phyloP scores from a whole-genome alignment of 805 yeast genomes.

The Torulaspora maleeae region DNA sequence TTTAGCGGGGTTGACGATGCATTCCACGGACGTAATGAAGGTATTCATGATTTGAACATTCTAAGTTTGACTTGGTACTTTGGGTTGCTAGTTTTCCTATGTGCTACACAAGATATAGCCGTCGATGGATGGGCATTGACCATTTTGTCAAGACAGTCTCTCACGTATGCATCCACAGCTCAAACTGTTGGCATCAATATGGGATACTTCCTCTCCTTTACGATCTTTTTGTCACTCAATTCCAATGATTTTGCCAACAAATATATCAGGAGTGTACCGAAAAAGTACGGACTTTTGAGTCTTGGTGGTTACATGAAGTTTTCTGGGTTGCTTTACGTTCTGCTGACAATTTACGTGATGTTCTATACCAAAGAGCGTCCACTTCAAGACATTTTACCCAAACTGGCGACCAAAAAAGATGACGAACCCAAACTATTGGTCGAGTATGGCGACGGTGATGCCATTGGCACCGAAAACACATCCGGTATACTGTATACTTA shows the following conservation, averaged over 20 bases:
- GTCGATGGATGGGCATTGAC: constrained; percentile 99
- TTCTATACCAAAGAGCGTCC: constrained; percentile 71
- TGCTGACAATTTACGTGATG: constrained; percentile 58
- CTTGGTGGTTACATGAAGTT: constrained; percentile 70
- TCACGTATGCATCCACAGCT: constrained; percentile 93
- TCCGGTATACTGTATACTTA: constrained; percentile 52
- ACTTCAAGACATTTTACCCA: constrained; percentile 28
- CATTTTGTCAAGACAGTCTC: constrained; percentile 66
- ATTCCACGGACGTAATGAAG: constrained; percentile 18
- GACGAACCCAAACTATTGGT: constrained; percentile 16
- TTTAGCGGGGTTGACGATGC: constrained; percentile 38
- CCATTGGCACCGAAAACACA: constrained; percentile 24
- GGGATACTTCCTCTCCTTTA: constrained; percentile 88
- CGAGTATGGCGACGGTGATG: constrained; percentile 32
- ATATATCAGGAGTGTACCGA: constrained; percentile 61
- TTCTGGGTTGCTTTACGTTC: constrained; percentile 69
- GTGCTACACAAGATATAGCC: constrained; percentile 98
- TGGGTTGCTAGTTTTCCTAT: constrained; percentile 72
- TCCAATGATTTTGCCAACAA: constrained; percentile 90
- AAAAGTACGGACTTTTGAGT: constrained; percentile 60
- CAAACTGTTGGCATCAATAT: constrained; percentile 93
- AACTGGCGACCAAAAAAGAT: constrained; percentile 10
- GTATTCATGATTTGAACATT: constrained; percentile 18
- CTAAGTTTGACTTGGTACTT: constrained; percentile 60
- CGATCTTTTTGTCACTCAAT: constrained; percentile 84